Conservation (phyloP, 225 moss, liverwort and hornwort genomes). For the Sphagnum contortum region DNA sequence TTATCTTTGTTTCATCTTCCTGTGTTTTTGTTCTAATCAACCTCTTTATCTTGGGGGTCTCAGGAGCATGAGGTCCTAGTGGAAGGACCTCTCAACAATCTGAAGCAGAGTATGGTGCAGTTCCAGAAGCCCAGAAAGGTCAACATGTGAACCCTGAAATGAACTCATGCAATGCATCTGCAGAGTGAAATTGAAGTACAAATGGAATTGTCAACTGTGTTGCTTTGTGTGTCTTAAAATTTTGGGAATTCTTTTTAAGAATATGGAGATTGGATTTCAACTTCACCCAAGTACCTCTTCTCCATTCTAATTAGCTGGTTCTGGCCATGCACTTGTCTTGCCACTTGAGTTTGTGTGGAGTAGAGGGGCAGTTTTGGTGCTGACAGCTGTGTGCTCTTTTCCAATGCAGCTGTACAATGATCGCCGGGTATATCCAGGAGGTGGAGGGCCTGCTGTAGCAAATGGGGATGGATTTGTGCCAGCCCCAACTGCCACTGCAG, state of each 20-base stretch:
- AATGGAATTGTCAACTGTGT: constrained; percentile 24
- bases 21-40: background rate
- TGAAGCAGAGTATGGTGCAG: constrained; percentile 73
- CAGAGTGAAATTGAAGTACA: constrained; percentile 22
- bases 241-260: too few relatives aligned
- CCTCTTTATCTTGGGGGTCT: background rate
- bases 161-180: too few relatives aligned
- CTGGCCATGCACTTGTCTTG: too few relatives aligned
- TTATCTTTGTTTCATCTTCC: background rate
- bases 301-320: too few relatives aligned
- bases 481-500: constrained; percentile 35
- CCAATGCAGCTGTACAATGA: constrained; percentile 43
- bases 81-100: constrained; percentile 58
- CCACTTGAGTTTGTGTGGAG: too few relatives aligned
- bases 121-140: constrained; percentile 66
- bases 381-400: too few relatives aligned
- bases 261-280: too few relatives aligned
- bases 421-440: constrained; percentile 58
- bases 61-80: constrained; percentile 63
- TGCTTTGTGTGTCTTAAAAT: too few relatives aligned
- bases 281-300: too few relatives aligned
- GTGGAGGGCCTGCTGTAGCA: constrained; percentile 37
- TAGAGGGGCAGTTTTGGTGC: background rate
- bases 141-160: too few relatives aligned
- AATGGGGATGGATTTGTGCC: constrained; percentile 54